These are phyloP conservation scores for Serpula lacrymans DNA, from an alignment of 768 basidiomycete species.

Conservation along the genomic window DNA sequence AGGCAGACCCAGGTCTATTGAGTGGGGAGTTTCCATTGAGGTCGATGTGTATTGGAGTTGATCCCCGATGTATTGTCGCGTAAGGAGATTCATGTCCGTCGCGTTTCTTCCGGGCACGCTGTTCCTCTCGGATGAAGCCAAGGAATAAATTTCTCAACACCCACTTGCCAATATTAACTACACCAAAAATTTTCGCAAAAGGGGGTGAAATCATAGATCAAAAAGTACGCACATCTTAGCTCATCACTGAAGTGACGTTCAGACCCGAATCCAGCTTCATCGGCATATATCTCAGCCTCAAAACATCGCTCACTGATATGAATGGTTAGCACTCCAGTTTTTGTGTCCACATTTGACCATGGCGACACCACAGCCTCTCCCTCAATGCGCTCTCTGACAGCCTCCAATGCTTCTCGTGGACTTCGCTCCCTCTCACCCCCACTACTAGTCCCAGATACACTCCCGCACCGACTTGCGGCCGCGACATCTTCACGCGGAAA, in stretches of 20 bases:
- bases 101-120: conserved; percentile 38
- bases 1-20: conserved; percentile 21
- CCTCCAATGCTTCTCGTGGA: conserved; percentile 81
- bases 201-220: too few relatives aligned
- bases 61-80: conserved; percentile 18
- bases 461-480: conserved; percentile 48
- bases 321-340: conserved; percentile 82
- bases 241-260: conserved; percentile 73
- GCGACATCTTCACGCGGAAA: conserved; percentile 67
- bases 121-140: conserved; percentile 71
- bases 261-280: conserved; percentile 73
- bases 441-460: conserved; percentile 35
- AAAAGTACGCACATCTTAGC: conserved; percentile 59
- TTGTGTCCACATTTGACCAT: conserved; percentile 90
- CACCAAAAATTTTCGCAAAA: conserved; percentile 1
- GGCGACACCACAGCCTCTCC: conserved; percentile 83
- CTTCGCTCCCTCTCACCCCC: conserved; percentile 49
- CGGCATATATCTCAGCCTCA: conserved; percentile 93
- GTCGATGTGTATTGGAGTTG: conserved; percentile 22
- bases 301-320: conserved; percentile 88
- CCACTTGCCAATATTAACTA: conserved; percentile 94
- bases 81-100: conserved; percentile 22
- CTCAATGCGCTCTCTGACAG: conserved; percentile 88
- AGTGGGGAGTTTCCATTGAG: conserved; percentile 17
- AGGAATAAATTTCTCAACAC: conserved; percentile 81